Conservation (phyloP, 169 alveolate genomes). For the Eimeria necatrix region DNA sequence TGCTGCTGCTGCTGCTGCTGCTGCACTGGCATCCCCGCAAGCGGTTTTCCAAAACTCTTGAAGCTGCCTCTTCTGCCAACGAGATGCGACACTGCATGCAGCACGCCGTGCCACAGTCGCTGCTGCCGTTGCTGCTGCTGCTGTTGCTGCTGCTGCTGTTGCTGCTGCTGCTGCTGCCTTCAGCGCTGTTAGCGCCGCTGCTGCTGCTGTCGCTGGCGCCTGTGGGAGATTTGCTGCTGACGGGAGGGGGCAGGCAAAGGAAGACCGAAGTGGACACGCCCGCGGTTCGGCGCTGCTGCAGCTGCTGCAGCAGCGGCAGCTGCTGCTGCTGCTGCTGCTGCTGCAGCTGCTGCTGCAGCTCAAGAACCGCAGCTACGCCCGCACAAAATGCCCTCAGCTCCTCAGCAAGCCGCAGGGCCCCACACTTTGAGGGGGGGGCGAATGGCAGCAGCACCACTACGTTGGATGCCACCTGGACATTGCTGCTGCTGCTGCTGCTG, state of each 20-base stretch:
- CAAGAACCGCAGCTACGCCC: neutral
- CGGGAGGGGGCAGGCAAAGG: slow-evolving; percentile 48
- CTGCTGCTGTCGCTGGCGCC: neutral
- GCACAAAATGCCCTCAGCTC: neutral
- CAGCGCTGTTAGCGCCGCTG: slow-evolving; percentile 24
- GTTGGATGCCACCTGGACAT: neutral
- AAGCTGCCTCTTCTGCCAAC: slow-evolving; percentile 31
- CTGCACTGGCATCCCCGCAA: neutral
- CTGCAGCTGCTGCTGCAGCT: slow-evolving; percentile 48
- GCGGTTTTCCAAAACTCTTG: neutral
- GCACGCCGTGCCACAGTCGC: neutral
- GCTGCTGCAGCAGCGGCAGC: slow-evolving; percentile 58
- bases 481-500: slow-evolving; percentile 54
- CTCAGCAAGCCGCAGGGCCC: slow-evolving; percentile 29
- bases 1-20: slow-evolving; percentile 46
- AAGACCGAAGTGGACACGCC: neutral
- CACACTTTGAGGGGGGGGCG: slow-evolving; percentile 16
- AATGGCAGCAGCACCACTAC: slow-evolving; percentile 63
- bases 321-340: neutral
- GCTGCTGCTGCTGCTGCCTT: slow-evolving; percentile 42
- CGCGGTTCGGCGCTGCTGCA: slow-evolving; percentile 8
- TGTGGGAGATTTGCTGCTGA: neutral
- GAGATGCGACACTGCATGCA: slow-evolving; percentile 35
- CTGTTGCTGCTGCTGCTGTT: slow-evolving; percentile 51
- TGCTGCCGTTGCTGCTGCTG: slow-evolving; percentile 26